Percentiles rank a stretch among this genome's conserved stretches.
Conservation (phyloP, 257 asterid genomes). For the Ajuga chamaepitys region DNA sequence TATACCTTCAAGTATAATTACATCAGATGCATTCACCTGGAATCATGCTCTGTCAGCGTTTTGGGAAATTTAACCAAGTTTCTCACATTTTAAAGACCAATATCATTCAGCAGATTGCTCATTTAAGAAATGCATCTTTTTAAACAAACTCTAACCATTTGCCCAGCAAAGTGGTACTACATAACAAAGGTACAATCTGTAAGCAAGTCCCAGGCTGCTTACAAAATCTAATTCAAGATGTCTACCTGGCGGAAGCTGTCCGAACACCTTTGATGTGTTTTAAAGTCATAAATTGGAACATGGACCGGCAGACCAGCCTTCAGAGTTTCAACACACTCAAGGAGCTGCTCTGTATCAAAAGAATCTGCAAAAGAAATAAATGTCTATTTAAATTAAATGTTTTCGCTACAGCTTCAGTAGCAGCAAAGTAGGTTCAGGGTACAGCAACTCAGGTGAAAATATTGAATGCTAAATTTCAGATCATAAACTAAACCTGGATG, state of each 20-base stretch:
- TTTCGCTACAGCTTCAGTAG: neutral
- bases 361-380: slow-evolving; percentile 60
- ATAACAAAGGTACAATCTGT: neutral
- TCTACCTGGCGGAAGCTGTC: slow-evolving; percentile 91
- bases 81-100: neutral
- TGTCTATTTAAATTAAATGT: neutral
- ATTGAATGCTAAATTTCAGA: neutral
- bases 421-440: slow-evolving; percentile 4
- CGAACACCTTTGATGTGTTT: slow-evolving; percentile 78
- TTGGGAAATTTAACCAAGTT: neutral
- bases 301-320: slow-evolving; percentile 73
- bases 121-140: neutral
- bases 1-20: slow-evolving; percentile 94
- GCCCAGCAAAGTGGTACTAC: neutral
- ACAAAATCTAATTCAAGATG: slow-evolving; percentile 1
- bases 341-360: slow-evolving; percentile 95
- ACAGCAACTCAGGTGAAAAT: neutral
- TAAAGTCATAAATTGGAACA: slow-evolving; percentile 90
- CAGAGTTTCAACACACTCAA: slow-evolving; percentile 74
- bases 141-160: neutral
- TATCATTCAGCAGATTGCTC: slow-evolving; percentile 5
- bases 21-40: slow-evolving; percentile 97
- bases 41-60: neutral
- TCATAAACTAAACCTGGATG: slow-evolving; percentile 67
- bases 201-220: neutral